Evolutionary conservation across 2,329 filamentous ascomycete genomes (phyloP), one percentile per base, ranked within the genome.

Genomic region (Hypoxylon sp.): DNA sequence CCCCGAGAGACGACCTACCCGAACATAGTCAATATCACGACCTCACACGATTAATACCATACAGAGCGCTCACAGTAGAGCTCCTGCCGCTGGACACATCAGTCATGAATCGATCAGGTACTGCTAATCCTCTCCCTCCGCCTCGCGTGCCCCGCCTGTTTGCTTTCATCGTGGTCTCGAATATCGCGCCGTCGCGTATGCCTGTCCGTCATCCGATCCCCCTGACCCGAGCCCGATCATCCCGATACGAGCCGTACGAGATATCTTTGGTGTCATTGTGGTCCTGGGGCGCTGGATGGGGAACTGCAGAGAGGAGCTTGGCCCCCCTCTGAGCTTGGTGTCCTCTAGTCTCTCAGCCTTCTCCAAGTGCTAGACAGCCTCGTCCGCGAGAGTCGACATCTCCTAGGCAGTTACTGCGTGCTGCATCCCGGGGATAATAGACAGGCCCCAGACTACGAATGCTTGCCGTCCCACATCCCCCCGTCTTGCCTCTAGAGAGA

Each of bases 41-140:
- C 6, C 46, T 18, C 20, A 37, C 18, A n/a, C 20, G 24, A 50
- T 15, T 15, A 35, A 15, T 37, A 55, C 9, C n/a, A 27, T 20
- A 23, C 31, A 52, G 33, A 57, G 58, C 49, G 24, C 33, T 40
- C 31, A 43, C 4, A 23, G 15, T 4, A 46, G 23, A 55, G 49
- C 31, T 29, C 57, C 52, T 63, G 48, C 13, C 42, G 43, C 18
- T 56, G 55, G 56, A 51, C 47, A 60, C 50, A 45, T 35, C 70
- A 74, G 79, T 73, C 71, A 85, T 85, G 83, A 85, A 85, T 74
- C 79, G 83, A 78, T 79, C 81, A 84, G 83, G 83, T 85, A 85
- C 74, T 70, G 58, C 69, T 68, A 41, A 64, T 57, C 60, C 59
- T 65, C 55, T 60, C 57, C 57, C 62, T 68, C 65, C 66, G 62